Evolutionary conservation across 805 yeast genomes (phyloP), one percentile per base, ranked within the genome.

Genomic region (Ascoidea asiatica): DNA sequence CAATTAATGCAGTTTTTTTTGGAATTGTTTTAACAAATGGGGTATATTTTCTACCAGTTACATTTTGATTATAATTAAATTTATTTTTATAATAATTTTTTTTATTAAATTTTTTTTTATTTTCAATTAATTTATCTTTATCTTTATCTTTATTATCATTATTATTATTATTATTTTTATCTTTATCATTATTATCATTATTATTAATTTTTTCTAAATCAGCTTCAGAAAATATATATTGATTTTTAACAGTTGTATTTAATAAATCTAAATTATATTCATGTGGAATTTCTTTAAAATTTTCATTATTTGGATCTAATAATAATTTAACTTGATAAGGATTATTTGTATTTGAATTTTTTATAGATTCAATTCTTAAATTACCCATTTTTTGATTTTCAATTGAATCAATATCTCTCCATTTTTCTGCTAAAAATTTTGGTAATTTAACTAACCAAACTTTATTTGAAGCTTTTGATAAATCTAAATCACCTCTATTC

Each of bases 391-490:
- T 80, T 55, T 81, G 79, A 5, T 95, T 96, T 44, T 75, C 71
- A 42, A 81, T 62, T 39, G 66, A 64, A 20, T 69, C 75, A 44
- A 74, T 70, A 49, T 81, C 71, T 44, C 78, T 72, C 95, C 97
- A 87, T 51, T 75, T 70, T 38, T 81, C 85, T 23, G 95, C 82
- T 48, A 92, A 65, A 56, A 87, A 87, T 56, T 85, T 78, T 1
- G 98, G 97, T 56, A 92, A 65, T 53, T 92, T 76, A 20, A 92
- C 95, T 19, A 92, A 67, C 98, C 97, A 92, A 38, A 92, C 80
- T 52, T 87, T 87, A 54, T 82, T 80, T 41, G 64, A 69, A 15
- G 80, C 75, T 23, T 68, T 65, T 1, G 68, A 49, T 43, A 88
- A 62, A 56, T 88, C 85, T 61, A 92, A 67, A 59, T 92, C 94